Evolutionary conservation across 2,329 filamentous ascomycete species (phyloP).

Genomic region (Cercospora janseana): DNA sequence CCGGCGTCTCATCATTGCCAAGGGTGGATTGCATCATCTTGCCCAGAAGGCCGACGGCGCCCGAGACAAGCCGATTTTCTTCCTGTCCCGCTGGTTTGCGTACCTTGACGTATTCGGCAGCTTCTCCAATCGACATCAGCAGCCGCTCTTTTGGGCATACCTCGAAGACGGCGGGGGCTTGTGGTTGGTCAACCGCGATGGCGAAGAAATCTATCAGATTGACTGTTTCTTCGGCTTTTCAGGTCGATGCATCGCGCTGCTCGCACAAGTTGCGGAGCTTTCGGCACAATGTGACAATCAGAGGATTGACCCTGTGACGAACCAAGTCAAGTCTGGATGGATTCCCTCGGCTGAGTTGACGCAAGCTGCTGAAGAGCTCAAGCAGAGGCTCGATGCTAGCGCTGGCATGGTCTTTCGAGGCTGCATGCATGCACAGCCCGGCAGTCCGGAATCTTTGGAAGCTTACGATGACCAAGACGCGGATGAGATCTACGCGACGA

Average conservation of each 20-base stretch:
- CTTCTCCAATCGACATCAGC: constrained; percentile 53
- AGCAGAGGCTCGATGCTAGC: constrained; percentile 60
- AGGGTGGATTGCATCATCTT: constrained; percentile 55
- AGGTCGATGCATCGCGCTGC: constrained; percentile 65
- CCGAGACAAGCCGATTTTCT: constrained; percentile 62
- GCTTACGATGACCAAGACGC: constrained; percentile 54
- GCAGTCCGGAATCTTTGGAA: constrained; percentile 34
- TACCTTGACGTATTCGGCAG: constrained; percentile 79
- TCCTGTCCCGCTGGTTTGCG: constrained; percentile 78
- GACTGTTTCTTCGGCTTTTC: constrained; percentile 82
- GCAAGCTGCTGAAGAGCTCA: constrained; percentile 58
- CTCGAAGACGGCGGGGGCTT: constrained; percentile 37
- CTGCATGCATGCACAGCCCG: constrained; percentile 45
- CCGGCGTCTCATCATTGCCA: constrained; percentile 68
- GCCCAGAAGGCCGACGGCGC: constrained; percentile 41
- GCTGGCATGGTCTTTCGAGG: constrained; percentile 43
- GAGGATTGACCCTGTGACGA: constrained; percentile 57
- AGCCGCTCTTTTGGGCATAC: constrained; percentile 44
- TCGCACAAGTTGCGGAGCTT: constrained; percentile 70
- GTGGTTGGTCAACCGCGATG: constrained; percentile 38
- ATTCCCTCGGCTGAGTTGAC: constrained; percentile 55
- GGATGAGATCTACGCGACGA: constrained; percentile 67
- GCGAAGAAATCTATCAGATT: constrained; percentile 56
- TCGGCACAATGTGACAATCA: constrained; percentile 66
- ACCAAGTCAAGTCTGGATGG: constrained; percentile 55